Base-by-base conservation (phyloP, 768 basidiomycete genomes). In the Auriscalpium microsporum region DNA sequence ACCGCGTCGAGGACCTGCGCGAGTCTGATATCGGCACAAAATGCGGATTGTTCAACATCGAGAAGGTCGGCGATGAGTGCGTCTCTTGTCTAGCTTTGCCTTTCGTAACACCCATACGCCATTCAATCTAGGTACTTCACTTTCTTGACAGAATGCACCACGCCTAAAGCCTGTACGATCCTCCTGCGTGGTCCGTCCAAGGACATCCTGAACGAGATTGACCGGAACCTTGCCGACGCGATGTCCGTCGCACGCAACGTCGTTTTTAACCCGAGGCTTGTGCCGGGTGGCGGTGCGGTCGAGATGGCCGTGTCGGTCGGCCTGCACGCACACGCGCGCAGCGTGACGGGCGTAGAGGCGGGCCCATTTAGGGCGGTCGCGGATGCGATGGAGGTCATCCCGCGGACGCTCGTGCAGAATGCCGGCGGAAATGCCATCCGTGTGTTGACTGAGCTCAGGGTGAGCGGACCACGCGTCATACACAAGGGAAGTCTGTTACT, bases 181-280 rank as follows among this genome's bases (percentile, higher is more conserved):
- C 82, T 99, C 48, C 87, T 99, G 13, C 92, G 95, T 44, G 94
- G 96, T 1, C 96, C 96, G 0, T 95, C 93, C 2, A 99, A 98
- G 71, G 96, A 98, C 65, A 93, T 98, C 63, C 77, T 99, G 49
- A 96, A 97, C 70, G 96, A 98, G 73, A 91, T 98, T 62, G 96
- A 98, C 70, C 84, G 95, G 50, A 99, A 98, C 71, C 80, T 98
- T 34, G 92, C 93, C 2, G 96, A 99, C 63, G 96, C 95, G 36
- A 97, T 99, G 87, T 83, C 87, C 38, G 94, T 98, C 54, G 95
- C 95, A 3, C 85, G 95, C 23, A 99, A 98, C 65, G 94, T 93
- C 45, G 86, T 96, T 58, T 97, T 98, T 74, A 90, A 97, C 73
- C 96, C 96, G 3, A 72, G 77, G 6, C 83, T 99, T n/a, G 89